Evolutionary conservation across 768 basidiomycete species (phyloP), one percentile per base, ranked within the genome.

Genomic region (Kwoniella mangroviensis): DNA sequence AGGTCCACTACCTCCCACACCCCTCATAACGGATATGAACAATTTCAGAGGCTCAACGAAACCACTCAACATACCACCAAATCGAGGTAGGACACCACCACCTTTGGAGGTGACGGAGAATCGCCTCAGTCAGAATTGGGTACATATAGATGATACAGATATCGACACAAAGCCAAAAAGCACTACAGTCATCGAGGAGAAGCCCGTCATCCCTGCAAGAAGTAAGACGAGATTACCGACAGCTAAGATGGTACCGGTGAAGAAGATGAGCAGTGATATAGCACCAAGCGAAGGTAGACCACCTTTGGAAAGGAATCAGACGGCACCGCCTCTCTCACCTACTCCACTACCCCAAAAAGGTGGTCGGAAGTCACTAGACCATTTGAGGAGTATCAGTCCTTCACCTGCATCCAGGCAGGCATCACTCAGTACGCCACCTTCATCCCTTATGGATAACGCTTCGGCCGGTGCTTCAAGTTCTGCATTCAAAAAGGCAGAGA

Each of bases 101-200:
- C 55, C 59, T n/a, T 52, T 68, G 28, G 66, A 58, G 17, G 65
- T 49, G 7, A 74, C 73, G 65, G 66, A 76, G 66, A 68, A 70
- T 28, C 58, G 78, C 12, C 52, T 79, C 22, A 75, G 74, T 41
- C 78, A 79, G 56, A 73, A 79, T 62, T 79, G 78, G 78, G 65
- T 76, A 17, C 69, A 74, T 45, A 67, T 75, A 10, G 51, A 58
- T 42, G 34, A 61, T 10, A 60, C 68, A 5, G 64, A 65, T 17
- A 45, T 52, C 10, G 60, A 54, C 26, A 9, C 22, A 15, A 41
- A 52, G 22, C 5, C 42, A 34, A 68, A 5, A 17, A 65, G 11
- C 1, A 22, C 28, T 22, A 45, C 24, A 42, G 34, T 3, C 4
- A 19, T n/a, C 3, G 26, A 55, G 13, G 41, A 40, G n/a, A 43